Evolutionary conservation across 352 stramenopile species (phyloP), one percentile per base, ranked within the genome.

Genomic region (Phytophthora tubulina): DNA sequence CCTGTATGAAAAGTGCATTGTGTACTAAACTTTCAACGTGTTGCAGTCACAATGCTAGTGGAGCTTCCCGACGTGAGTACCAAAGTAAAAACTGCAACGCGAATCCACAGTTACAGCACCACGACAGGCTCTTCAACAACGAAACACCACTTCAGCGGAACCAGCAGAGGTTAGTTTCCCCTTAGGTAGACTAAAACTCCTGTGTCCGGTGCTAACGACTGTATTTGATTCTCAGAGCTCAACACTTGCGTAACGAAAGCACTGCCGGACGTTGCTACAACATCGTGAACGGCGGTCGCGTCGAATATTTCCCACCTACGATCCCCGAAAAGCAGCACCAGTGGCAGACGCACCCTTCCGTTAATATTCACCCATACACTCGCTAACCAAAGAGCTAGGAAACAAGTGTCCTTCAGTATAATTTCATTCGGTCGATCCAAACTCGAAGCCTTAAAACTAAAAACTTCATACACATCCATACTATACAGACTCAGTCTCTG

Each of bases 231-330:
- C n/a, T 36, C 51, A 94, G 84, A 44, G 85, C 86, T 17, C 85
- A 92, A 68, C n/a, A 91, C n/a, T 57, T 95, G 17, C 86, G 88
- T 17, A 93, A 95, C 54, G 70, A 94, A 78, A 78, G 80, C 63
- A 80, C 82, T 2, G 84, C 66, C 2, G 88, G 86, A 1, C 83
- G 85, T 21, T 59, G 81, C n/a, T 91, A 81, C 63, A 72, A 93
- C 42, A 88, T 95, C 21, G 70, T 94, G 41, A 94, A 89, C 38
- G 84, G 87, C 17, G 84, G 80, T 6, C 57, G 70, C 6, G 72
- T 95, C 32, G 45, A 57, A 39, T 81, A 88, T 70, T 90, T 84
- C 50, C 72, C 82, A 27, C 85, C 88, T 5, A 92, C 80, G 15
- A 92, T 94, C 38, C 42, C 61, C 0, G 88, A 95, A 67, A 92